Conservation (phyloP, 805 yeast species). For the Nakazawaea wickerhamii region DNA sequence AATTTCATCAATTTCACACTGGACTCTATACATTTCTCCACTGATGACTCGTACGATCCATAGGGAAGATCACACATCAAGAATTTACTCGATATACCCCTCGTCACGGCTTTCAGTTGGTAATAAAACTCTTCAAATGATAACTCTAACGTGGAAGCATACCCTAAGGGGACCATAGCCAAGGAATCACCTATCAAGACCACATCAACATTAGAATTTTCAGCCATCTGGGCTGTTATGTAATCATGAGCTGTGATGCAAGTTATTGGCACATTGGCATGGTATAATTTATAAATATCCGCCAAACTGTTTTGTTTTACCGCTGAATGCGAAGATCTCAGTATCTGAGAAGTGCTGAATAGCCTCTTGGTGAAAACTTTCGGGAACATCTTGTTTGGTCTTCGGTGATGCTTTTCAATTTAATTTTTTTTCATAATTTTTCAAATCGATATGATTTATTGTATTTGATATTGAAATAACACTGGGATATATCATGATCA, state of each 20-base stretch:
- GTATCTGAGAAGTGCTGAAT: neutral
- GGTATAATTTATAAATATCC: slow-evolving; percentile 20
- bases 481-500: neutral
- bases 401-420: neutral
- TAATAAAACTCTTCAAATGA: slow-evolving; percentile 75
- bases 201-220: slow-evolving; percentile 62
- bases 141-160: slow-evolving; percentile 67
- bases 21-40: slow-evolving; percentile 56
- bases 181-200: slow-evolving; percentile 86
- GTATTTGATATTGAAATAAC: no score
- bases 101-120: slow-evolving; percentile 67
- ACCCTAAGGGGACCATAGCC: slow-evolving; percentile 88
- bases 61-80: slow-evolving; percentile 84
- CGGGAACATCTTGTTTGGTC: neutral
- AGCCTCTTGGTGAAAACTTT: neutral
- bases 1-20: slow-evolving; percentile 49
- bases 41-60: slow-evolving; percentile 71
- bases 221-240: slow-evolving; percentile 66
- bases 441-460: neutral
- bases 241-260: slow-evolving; percentile 84
- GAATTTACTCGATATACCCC: slow-evolving; percentile 64
- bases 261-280: slow-evolving; percentile 20
- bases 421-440: neutral
- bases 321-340: slow-evolving; percentile 5
- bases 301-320: slow-evolving; percentile 20